phyloP scores from a whole-genome alignment of 371 early-diverging fungal genomes.

The Haplosporangium sp. region DNA sequence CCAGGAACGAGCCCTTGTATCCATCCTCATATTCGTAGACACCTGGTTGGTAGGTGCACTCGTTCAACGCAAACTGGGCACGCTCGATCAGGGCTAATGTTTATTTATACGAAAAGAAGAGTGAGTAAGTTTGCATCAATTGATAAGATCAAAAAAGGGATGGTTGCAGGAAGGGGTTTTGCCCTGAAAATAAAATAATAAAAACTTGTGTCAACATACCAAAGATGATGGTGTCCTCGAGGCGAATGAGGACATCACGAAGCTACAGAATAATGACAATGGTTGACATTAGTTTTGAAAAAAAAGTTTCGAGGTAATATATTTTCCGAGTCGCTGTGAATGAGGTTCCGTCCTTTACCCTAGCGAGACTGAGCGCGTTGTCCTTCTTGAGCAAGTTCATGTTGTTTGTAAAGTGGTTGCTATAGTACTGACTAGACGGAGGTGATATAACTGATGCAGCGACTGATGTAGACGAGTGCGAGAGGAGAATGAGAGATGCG shows the following conservation, averaged over 20 bases:
- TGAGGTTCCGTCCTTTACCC: conserved; percentile 15
- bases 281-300: background rate
- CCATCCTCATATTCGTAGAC: conserved; percentile 71
- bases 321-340: background rate
- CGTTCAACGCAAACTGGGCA: conserved; percentile 90
- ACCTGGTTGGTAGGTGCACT: conserved; percentile 77
- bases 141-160: background rate
- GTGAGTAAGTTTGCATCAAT: background rate
- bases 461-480: too few relatives aligned
- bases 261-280: conserved; percentile 64
- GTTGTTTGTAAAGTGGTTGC: conserved; percentile 3
- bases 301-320: background rate
- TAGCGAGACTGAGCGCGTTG: conserved; percentile 49
- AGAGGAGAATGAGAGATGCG: too few relatives aligned
- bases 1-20: conserved; percentile 84
- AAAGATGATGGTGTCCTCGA: conserved; percentile 97
- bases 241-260: conserved; percentile 80
- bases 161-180: background rate
- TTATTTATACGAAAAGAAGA: background rate
- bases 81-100: conserved; percentile 88
- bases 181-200: too few relatives aligned
- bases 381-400: conserved; percentile 62
- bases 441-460: too few relatives aligned
- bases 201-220: conserved; percentile 59
- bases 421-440: too few relatives aligned